A percentile compares a stretch with the other conserved stretches of the same genome.
Evolutionary conservation across 257 asterid species (phyloP).

Genomic region (Salvia rosmarinus): DNA sequence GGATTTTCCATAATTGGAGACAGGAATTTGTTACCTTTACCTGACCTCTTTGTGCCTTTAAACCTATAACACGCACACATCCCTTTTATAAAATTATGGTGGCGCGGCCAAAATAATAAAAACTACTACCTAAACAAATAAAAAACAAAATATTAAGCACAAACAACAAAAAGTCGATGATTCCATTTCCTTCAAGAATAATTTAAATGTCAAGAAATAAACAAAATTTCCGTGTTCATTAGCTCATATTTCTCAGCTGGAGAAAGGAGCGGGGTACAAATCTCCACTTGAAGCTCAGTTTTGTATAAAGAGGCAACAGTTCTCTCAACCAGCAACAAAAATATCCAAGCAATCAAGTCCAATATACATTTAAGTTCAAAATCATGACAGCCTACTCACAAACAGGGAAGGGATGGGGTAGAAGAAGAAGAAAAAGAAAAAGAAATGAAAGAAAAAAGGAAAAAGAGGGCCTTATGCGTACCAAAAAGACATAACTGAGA

Average conservation of each 20-base stretch:
- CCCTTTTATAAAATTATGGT: too few relatives aligned
- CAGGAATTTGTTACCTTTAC: too few relatives aligned
- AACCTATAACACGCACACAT: too few relatives aligned
- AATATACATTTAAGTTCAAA: conserved; percentile 61
- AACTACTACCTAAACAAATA: too few relatives aligned
- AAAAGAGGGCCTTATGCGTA: conserved; percentile 41
- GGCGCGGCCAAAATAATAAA: too few relatives aligned
- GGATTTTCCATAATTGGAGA: too few relatives aligned
- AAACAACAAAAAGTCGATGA: neutral
- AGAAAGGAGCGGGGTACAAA: neutral
- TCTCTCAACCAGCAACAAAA: conserved; percentile 44
- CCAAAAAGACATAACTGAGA: conserved; percentile 40
- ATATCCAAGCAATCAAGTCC: conserved; percentile 52
- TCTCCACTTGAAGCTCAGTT: conserved; percentile 29
- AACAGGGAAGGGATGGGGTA: conserved; percentile 31
- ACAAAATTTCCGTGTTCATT: neutral
- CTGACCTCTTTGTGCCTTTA: too few relatives aligned
- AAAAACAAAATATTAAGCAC: too few relatives aligned
- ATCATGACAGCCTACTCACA: conserved; percentile 50
- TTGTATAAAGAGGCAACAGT: conserved; percentile 29
- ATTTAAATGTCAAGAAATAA: neutral
- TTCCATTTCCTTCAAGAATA: too few relatives aligned
- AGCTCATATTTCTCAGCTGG: neutral
- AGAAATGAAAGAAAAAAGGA: too few relatives aligned
- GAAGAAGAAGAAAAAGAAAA: neutral